Base-by-base conservation (phyloP, 2,329 filamentous ascomycete species). In the Akanthomyces lecanii region DNA sequence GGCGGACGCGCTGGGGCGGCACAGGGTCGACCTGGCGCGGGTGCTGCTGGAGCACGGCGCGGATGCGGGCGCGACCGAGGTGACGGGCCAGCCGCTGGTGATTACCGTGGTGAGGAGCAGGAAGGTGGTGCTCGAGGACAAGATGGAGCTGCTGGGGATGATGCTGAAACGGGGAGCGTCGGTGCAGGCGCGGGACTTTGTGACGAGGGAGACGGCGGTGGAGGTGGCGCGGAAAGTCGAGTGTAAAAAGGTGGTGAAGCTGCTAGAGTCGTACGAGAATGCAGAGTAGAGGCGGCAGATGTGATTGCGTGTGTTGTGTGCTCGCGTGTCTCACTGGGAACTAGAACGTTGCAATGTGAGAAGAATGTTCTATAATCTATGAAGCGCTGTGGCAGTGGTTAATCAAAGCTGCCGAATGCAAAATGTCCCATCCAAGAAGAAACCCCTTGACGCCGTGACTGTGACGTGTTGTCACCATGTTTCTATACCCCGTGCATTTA, bases 41-140 rank as follows among this genome's bases (percentile, higher is more conserved):
- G 63, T 74, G 10, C 69, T 78, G 5, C 68, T 78, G 5, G 67
- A 71, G 14, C 66, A 67, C 21, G 74, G 75, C 11, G 76, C 76
- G 4, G 67, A 74, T 25, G 70, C 72, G 8, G 71, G 73, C 63
- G 70, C 69, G 12, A 67, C 68, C 12, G 75, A 76, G 61, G 67
- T 71, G 8, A 66, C 69, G 8, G 72, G 71, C 5, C 71, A 74
- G 42, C 70, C 72, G 0, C 66, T 72, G 47, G 68, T 78, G 23
- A 64, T 77, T n/a, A 60, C 68, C 12, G 69, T 70, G 25, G 57
- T 76, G 18, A 68, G 66, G 21, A 70, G 74, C 58, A 66, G 38
- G 42, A 70, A 70, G 11, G 45, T 74, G 0, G 21, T 65, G 0
- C 53, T 70, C 2, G 66, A 66, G 0, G 71, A 73, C 0, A 74